Evolutionary conservation across 2,329 filamentous ascomycete genomes (phyloP), one percentile per base, ranked within the genome.

Genomic region (Trichoderma koningiopsis): DNA sequence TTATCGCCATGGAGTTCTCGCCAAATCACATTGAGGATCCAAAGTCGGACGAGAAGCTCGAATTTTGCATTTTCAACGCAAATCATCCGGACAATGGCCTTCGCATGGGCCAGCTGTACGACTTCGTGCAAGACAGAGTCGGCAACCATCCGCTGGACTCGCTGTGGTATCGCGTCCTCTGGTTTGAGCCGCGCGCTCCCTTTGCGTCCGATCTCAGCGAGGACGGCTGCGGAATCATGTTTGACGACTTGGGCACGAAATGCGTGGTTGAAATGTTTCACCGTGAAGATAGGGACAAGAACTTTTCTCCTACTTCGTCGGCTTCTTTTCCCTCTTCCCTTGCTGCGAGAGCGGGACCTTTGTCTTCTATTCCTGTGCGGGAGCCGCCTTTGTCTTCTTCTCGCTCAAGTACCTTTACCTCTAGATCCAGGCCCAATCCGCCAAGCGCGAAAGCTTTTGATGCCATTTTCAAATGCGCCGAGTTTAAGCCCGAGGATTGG

Each of bases 91-190:
- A 65, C 4, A 24, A 22, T 6, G 62, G 62, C 27, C 62, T 65
- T 19, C 29, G 62, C 13, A 65, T 65, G 53, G 62, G 53, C 3
- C 62, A 65, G n/a, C 62, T 65, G 24, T 65, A 65, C n/a, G 62
- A 57, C 13, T 57, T 65, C 11, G 52, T 65, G 11, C 62, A 65
- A 7, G 35, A 65, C 8, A 57, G n/a, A n/a, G 62, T 37, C 1
- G 11, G 35, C 52, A 43, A 65, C n/a, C 52, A 65, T 10, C 62
- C 35, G 13, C 53, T 55, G 11, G 22, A 56, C 27, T 57, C 62
- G 22, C 14, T 65, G 35, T 57, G 62, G 62, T 56, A 57, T 31
- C 53, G 62, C 6, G 6, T 65, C 14, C 2, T 29, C n/a, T 65
- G 62, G 62, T 57, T 65, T 14, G 52, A 65, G 27, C 19, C 62